Percentiles rank a stretch among this genome's conserved stretches.
Conservation (phyloP, 176 grass and related monocot species). For the Themeda triandra region DNA sequence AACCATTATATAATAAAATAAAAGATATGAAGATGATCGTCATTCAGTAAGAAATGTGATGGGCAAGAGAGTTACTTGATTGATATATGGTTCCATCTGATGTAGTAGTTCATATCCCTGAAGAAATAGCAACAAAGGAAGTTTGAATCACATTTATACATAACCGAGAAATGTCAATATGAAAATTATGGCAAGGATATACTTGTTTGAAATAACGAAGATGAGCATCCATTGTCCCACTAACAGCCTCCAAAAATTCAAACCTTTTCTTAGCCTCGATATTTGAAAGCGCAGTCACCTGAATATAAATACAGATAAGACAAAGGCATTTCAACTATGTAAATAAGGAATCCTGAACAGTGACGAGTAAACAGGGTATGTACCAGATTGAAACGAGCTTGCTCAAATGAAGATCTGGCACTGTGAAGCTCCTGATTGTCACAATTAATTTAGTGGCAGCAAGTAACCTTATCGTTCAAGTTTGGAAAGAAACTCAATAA, state of each 20-base stretch:
- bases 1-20: neutral
- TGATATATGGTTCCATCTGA: conserved; percentile 99
- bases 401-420: conserved; percentile 96
- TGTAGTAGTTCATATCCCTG: conserved; percentile 98
- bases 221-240: conserved; percentile 99
- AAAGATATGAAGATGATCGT: neutral
- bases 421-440: conserved; percentile 79
- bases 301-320: conserved; percentile 18
- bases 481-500: conserved; percentile 2
- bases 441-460: conserved; percentile 26
- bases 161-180: conserved; percentile 25
- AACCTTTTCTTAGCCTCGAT: conserved; percentile 99
- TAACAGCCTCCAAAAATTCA: conserved; percentile 99
- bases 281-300: conserved; percentile 97
- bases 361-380: neutral
- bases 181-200: conserved; percentile 29
- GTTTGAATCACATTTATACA: conserved; percentile 16
- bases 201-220: conserved; percentile 99
- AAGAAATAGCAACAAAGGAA: conserved; percentile 26
- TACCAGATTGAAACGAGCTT: conserved; percentile 96
- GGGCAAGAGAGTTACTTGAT: conserved; percentile 63
- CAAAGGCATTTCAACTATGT: conserved; percentile 11
- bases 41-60: conserved; percentile 10
- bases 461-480: conserved; percentile 14
- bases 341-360: neutral